Conservation (phyloP, 805 yeast genomes). For the Pichia nanzhaoensis region DNA sequence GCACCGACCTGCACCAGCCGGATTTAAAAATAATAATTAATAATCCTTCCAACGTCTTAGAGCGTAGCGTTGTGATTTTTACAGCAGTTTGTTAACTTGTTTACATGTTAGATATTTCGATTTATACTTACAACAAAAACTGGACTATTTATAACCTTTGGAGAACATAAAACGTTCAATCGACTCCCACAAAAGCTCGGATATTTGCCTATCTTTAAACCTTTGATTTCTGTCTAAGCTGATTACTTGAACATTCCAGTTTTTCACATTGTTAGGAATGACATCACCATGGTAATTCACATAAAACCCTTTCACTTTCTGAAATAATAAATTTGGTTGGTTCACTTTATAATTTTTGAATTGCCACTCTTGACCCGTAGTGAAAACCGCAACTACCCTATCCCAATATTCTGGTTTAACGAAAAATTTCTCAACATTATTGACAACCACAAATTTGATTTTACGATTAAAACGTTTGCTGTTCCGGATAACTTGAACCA, state of each 20-base stretch:
- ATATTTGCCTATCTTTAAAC: slow-evolving; percentile 83
- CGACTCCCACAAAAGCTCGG: slow-evolving; percentile 77
- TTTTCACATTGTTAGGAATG: slow-evolving; percentile 64
- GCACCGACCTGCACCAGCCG: too few species aligned
- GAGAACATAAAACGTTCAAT: slow-evolving; percentile 67
- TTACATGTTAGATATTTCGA: too few species aligned
- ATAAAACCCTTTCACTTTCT: slow-evolving; percentile 76
- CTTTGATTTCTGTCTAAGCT: slow-evolving; percentile 75
- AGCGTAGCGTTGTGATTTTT: too few species aligned
- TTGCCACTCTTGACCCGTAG: slow-evolving; percentile 98
- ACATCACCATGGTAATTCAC: slow-evolving; percentile 72
- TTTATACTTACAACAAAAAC: too few species aligned
- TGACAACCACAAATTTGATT: slow-evolving; percentile 72
- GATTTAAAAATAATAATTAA: too few species aligned
- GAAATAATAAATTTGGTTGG: slow-evolving; percentile 74
- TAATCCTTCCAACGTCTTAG: too few species aligned
- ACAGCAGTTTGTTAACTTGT: too few species aligned
- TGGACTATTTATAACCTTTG: slow-evolving; percentile 50
- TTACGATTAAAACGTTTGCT: slow-evolving; percentile 50
- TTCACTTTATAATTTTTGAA: slow-evolving; percentile 80
- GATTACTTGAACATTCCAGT: slow-evolving; percentile 85
- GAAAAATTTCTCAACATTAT: slow-evolving; percentile 78
- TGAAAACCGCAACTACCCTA: slow-evolving; percentile 89
- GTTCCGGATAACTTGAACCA: slow-evolving; percentile 48
- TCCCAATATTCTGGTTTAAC: slow-evolving; percentile 97